Conservation (phyloP, 257 asterid genomes). For the Ilex asprella region DNA sequence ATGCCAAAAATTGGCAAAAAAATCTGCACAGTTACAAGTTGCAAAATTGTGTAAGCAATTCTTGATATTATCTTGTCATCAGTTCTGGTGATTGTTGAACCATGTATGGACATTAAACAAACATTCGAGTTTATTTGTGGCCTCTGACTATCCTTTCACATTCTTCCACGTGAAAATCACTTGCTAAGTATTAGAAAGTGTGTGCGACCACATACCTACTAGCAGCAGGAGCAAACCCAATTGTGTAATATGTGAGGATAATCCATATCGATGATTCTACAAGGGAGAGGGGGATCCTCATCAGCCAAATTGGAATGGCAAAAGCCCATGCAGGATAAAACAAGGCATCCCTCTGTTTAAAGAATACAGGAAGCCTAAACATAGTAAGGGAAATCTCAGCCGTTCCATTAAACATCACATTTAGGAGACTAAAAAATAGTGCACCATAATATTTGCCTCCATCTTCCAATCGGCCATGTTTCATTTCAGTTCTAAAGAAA, state of each 20-base stretch:
- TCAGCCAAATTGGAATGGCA: background rate
- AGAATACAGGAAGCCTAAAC: background rate
- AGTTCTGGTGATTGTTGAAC: too few relatives aligned
- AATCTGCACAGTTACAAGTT: conserved; percentile 43
- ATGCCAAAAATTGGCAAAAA: conserved; percentile 77
- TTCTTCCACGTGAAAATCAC: background rate
- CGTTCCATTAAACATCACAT: background rate
- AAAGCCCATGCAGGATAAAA: conserved; percentile 1
- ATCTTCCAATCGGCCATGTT: background rate
- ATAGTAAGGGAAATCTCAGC: background rate
- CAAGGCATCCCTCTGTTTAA: conserved; percentile 3
- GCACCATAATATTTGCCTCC: conserved; percentile 5
- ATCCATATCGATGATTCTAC: background rate
- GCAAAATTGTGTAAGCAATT: background rate
- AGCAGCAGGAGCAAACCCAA: conserved; percentile 4
- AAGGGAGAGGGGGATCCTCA: conserved; percentile 1
- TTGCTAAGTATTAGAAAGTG: background rate
- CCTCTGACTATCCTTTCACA: too few relatives aligned
- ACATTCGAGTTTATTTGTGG: too few relatives aligned
- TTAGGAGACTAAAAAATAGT: background rate
- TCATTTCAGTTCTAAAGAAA: conserved; percentile 2
- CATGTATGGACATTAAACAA: too few relatives aligned
- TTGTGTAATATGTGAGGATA: conserved; percentile 3
- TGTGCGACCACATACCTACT: background rate
- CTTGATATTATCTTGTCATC: too few relatives aligned